A percentile compares a stretch with the other conserved stretches of the same genome.
phyloP scores from a whole-genome alignment of 2,329 filamentous ascomycete species.

The Didymellaceae sp. region DNA sequence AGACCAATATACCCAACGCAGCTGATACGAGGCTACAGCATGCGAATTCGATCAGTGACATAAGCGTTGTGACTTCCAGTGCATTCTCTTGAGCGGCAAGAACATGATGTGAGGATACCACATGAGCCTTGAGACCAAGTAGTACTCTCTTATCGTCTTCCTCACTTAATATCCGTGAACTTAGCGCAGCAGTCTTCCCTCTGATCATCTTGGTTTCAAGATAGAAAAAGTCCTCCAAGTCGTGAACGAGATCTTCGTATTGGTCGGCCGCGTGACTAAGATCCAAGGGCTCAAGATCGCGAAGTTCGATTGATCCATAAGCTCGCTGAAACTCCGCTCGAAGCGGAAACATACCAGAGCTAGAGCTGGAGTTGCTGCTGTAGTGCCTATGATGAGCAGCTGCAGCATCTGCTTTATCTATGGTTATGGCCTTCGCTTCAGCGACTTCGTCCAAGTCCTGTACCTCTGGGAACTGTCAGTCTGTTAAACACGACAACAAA shows the following conservation, averaged over 20 bases:
- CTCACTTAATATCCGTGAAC: too few species aligned
- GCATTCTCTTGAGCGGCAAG: slow-evolving; percentile 3
- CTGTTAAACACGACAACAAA: background rate
- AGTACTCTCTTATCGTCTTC: background rate
- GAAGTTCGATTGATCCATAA: slow-evolving; percentile 1
- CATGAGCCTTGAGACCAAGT: slow-evolving; percentile 2
- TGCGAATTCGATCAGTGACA: slow-evolving; percentile 1
- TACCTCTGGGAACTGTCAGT: background rate
- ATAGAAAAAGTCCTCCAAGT: slow-evolving; percentile 4
- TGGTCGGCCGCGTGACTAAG: background rate
- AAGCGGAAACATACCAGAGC: background rate
- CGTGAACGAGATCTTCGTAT: background rate
- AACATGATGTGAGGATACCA: slow-evolving; percentile 1
- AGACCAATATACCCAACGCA: slow-evolving; percentile 7
- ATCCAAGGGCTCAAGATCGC: background rate
- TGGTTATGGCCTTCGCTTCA: background rate
- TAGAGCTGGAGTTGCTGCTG: background rate
- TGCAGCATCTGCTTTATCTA: background rate
- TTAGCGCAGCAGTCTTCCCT: background rate
- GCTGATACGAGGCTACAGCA: slow-evolving; percentile 1
- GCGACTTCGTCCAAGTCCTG: slow-evolving; percentile 1
- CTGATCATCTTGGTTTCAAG: slow-evolving; percentile 1
- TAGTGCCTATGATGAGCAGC: background rate
- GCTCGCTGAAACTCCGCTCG: background rate
- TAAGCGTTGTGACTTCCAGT: slow-evolving; percentile 2